Evolutionary conservation across 371 early-diverging fungal species (phyloP).

Genomic region (Mucor mucedo): DNA sequence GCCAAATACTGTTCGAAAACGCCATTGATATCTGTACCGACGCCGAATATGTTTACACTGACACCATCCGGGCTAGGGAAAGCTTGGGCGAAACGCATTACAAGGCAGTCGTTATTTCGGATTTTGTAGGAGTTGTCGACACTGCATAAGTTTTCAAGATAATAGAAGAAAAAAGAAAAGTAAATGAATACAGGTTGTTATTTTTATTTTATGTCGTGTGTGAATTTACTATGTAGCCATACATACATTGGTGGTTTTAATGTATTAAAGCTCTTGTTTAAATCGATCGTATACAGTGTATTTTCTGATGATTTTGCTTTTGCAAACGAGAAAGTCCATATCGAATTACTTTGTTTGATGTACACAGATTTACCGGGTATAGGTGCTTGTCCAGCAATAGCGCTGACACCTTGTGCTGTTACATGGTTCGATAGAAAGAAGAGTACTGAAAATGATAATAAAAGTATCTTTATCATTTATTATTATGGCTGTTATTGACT

Average conservation of each 20-base stretch:
- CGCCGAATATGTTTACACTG: conserved; percentile 32
- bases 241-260: conserved; percentile 31
- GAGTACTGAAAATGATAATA: not conserved
- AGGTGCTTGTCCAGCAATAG: conserved; percentile 1
- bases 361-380: conserved; percentile 31
- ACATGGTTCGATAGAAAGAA: not conserved
- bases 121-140: conserved; percentile 13
- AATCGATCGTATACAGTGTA: conserved; percentile 23
- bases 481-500: too few relatives aligned
- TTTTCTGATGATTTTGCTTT: conserved; percentile 21
- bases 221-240: not conserved
- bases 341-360: conserved; percentile 17
- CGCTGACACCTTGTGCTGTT: not conserved
- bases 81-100: conserved; percentile 32
- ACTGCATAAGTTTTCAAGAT: not conserved
- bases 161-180: not conserved
- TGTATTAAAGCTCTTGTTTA: conserved; percentile 27
- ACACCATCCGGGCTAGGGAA: conserved; percentile 13
- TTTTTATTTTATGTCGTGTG: too few relatives aligned
- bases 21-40: conserved; percentile 24
- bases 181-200: not conserved
- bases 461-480: not conserved
- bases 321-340: conserved; percentile 33
- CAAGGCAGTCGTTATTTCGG: conserved; percentile 23
- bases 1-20: conserved; percentile 19